Base-by-base conservation (phyloP, 352 stramenopile genomes). In the Globisporangium parvum region DNA sequence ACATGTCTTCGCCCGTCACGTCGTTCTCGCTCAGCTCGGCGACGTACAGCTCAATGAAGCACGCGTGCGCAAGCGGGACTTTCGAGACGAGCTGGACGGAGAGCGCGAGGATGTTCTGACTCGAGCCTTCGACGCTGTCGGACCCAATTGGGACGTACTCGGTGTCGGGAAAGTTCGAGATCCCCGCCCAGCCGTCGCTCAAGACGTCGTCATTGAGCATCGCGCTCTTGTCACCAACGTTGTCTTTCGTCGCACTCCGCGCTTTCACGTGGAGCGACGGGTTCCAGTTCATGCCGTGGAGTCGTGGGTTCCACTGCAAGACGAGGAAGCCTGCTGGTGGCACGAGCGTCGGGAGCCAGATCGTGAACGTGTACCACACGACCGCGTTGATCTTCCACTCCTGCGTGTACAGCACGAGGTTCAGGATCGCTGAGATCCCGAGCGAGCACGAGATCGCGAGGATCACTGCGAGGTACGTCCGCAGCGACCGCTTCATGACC, bases 241-340 rank as follows among this genome's bases (percentile, higher is more conserved):
- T 69, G 28, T 81, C 77, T 50, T 81, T 73, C 1, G 69, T 82
- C 10, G 72, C 20, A 0, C 45, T 47, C 0, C 64, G 62, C 26
- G 80, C 63, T 44, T 87, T 87, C 9, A 79, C 63, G 42, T 83
- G 70, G 28, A 83, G 51, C 14, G 74, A 80, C 21, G 73, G 68
- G 53, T 80, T 85, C 69, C 73, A 88, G 45, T 85, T 86, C 65
- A 84, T 78, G n/a, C 73, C 73, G 37, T 90, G 77, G 11, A 92
- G 60, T 1, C 82, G 73, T 9, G 84, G 77, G 54, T 92, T 94
- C 84, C 84, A 94, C 59, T 92, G 81, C n/a, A 94, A 65, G 10
- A 92, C 46, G 23, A 94, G 64, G 65, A 92, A 94, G 0, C 80
- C 84, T 18, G 83, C 72, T 2, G 81, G 76, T 26, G 84, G 84